Evolutionary conservation across 176 grass and related monocot genomes (phyloP).

Genomic region (Cocos nucifera): DNA sequence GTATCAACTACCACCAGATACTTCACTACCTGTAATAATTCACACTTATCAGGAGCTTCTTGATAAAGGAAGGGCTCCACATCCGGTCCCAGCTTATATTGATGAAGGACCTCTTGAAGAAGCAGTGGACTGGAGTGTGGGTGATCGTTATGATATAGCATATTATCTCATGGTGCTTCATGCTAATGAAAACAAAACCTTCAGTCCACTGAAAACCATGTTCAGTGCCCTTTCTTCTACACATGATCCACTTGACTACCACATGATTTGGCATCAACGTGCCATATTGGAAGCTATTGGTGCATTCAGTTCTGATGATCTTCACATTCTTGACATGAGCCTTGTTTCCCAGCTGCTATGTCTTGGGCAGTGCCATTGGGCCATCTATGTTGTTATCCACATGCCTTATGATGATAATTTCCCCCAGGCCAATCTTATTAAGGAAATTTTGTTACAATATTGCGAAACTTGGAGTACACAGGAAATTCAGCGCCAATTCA

Average conservation of each 20-base stretch:
- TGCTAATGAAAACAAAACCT: conserved; percentile 49
- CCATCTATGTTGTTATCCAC: conserved; percentile 82
- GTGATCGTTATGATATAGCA: conserved; percentile 65
- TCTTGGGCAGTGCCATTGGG: conserved; percentile 81
- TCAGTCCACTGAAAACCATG: conserved; percentile 62
- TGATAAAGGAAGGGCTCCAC: conserved; percentile 63
- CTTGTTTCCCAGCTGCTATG: conserved; percentile 79
- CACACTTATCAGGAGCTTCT: conserved; percentile 62
- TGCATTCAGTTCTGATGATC: conserved; percentile 57
- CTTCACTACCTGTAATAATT: conserved; percentile 52
- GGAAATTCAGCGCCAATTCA: conserved; percentile 56
- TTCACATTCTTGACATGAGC: conserved; percentile 82
- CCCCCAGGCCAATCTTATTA: conserved; percentile 70
- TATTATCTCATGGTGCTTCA: conserved; percentile 98
- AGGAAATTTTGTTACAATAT: conserved; percentile 66
- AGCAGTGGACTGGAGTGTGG: conserved; percentile 42
- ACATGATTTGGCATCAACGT: conserved; percentile 95
- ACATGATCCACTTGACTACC: conserved; percentile 79
- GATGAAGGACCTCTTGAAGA: conserved; percentile 85
- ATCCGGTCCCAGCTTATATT: conserved; percentile 85
- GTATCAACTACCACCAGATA: conserved; percentile 70
- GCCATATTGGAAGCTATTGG: conserved; percentile 87
- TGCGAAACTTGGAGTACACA: conserved; percentile 76
- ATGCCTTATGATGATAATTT: conserved; percentile 56
- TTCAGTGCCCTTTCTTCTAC: conserved; percentile 87